These are phyloP conservation scores for Sanghuangporus weigelae DNA, from an alignment of 1,284 basidiomycete genomes.

Conservation along the genomic window DNA sequence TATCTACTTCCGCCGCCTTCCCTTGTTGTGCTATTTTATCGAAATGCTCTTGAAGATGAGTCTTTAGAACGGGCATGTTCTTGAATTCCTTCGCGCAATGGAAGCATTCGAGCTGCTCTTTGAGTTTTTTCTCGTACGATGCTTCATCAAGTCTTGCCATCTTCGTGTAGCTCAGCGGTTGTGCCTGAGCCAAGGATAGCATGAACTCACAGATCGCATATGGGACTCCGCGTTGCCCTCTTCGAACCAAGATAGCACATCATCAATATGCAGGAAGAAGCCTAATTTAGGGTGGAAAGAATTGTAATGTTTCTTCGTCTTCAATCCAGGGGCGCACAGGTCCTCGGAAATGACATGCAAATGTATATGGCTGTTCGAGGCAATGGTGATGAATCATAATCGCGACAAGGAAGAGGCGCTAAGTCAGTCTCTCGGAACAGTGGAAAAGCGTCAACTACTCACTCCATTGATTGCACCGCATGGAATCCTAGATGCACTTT, in stretches of 20 bases:
- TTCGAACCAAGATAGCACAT: conserved; percentile 75
- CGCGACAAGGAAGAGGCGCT: background rate
- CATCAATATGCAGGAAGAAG: conserved; percentile 79
- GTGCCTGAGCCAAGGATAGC: no score
- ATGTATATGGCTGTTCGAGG: conserved; percentile 66
- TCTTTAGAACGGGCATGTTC: background rate
- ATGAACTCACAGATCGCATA: background rate
- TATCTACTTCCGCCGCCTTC: background rate
- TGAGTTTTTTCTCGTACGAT: conserved; percentile 62
- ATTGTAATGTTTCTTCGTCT: conserved; percentile 92
- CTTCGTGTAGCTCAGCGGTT: no score
- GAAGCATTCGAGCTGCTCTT: conserved; percentile 27
- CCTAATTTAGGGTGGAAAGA: conserved; percentile 86
- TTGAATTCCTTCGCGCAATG: no score
- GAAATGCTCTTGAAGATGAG: no score
- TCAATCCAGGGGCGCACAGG: conserved; percentile 68
- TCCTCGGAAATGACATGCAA: conserved; percentile 87
- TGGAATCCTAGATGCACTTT: conserved; percentile 84
- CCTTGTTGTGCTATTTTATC: conserved; percentile 18
- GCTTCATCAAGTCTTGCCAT: conserved; percentile 38
- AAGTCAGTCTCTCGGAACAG: background rate
- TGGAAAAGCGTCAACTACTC: conserved; percentile 27
- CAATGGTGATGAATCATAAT: background rate
- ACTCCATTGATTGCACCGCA: conserved; percentile 75
- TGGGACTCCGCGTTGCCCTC: conserved; percentile 14